phyloP scores from a whole-genome alignment of 2,329 filamentous ascomycete species.

The Emmonsiellopsis sp. region DNA sequence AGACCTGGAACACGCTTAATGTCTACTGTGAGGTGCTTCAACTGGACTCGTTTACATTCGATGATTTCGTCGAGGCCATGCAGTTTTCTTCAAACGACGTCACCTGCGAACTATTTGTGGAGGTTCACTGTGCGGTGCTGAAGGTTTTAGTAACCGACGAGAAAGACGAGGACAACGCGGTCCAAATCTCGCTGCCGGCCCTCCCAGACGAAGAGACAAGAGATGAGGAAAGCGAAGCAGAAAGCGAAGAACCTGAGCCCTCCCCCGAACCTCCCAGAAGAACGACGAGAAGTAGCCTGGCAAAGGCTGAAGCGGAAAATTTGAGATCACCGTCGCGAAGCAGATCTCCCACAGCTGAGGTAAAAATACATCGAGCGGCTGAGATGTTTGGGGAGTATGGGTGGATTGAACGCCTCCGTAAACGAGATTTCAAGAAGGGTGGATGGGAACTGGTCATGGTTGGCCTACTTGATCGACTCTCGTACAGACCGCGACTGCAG shows the following conservation, averaged over 20 bases:
- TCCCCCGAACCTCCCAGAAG: conserved; percentile 63
- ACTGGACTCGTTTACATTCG: conserved; percentile 93
- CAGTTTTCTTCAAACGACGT: conserved; percentile 62
- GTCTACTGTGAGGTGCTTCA: conserved; percentile 95
- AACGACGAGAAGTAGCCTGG: conserved; percentile 75
- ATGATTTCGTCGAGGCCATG: conserved; percentile 88
- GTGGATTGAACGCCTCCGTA: conserved; percentile 77
- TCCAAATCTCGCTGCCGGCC: conserved; percentile 69
- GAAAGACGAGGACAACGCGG: conserved; percentile 59
- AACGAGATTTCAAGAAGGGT: conserved; percentile 75
- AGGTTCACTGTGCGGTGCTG: conserved; percentile 83
- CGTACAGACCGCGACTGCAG: conserved; percentile 61
- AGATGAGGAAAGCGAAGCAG: conserved; percentile 43
- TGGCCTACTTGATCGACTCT: conserved; percentile 75
- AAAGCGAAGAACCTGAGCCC: conserved; percentile 49
- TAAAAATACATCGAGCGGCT: conserved; percentile 46
- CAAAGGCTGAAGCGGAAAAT: conserved; percentile 67
- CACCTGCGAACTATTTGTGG: conserved; percentile 76
- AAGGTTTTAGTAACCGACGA: conserved; percentile 75
- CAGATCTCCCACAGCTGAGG: conserved; percentile 26
- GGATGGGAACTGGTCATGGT: conserved; percentile 89
- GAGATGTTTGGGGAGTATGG: conserved; percentile 65
- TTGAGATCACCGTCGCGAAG: conserved; percentile 51
- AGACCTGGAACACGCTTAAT: conserved; percentile 94
- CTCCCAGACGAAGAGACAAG: conserved; percentile 61